Base-by-base conservation (phyloP, 2,329 filamentous ascomycete genomes). In the Claviceps maximensis region DNA sequence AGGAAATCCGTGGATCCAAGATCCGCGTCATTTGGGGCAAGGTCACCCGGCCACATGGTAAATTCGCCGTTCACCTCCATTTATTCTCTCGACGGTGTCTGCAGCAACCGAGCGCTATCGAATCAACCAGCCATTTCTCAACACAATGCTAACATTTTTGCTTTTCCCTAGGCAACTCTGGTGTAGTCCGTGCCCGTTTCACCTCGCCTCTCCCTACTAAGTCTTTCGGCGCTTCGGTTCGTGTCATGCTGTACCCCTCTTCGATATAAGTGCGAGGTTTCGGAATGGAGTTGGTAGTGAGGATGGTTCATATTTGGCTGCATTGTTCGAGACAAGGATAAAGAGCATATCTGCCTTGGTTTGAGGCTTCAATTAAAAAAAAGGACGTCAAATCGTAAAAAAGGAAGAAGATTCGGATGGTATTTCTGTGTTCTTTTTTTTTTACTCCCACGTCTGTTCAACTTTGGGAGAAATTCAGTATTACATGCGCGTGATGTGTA, bases 11-110 rank as follows among this genome's bases (percentile, higher is more conserved):
- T 69, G 93, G 93, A 72, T 91, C 89, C 74, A 97, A 97, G 86
- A 94, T 97, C 78, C 84, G 91, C 71, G 86, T 97, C 66, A 96
- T 97, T 80, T 97, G 90, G 89, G 91, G 91, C 80, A 96, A 95
- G 82, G 86, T 97, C 72, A 95, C 89, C 72, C 81, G 89, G 71
- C 85, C 89, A 72, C 91, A 97, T 78, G 91, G 87, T 91, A 87
- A 66, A 76, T 72, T 46, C 15, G 19, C 19, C 19, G 9, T 31
- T 47, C 6, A 12, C 5, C 29, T 38, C 17, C 2, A 36, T 15
- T 8, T n/a, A 2, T 36, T 10, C 12, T 17, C 29, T 31, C 15
- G 7, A 9, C 27, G 25, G 44, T 31, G n/a, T 29, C 29, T 15
- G 33, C 47, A 10, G 31, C 21, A 25, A 38, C 4, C 13, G 31